A percentile compares a stretch with the other conserved stretches of the same genome.
Evolutionary conservation across 768 basidiomycete species (phyloP).

Genomic region (Solioccasus polychromus): DNA sequence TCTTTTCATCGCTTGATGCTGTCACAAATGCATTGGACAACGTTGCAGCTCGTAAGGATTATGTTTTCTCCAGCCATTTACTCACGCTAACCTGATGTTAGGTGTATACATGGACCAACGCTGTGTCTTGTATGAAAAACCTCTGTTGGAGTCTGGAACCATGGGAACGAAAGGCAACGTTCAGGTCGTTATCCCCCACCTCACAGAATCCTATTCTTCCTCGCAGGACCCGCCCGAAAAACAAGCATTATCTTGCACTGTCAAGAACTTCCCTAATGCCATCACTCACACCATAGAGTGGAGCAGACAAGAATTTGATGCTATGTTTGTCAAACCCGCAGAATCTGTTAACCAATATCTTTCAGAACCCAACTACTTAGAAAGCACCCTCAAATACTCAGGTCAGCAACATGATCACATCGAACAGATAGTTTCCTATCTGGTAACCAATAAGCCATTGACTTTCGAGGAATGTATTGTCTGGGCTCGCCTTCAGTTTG

Average conservation of each 20-base stretch:
- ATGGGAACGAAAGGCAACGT: constrained; percentile 98
- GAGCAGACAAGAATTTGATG: constrained; percentile 91
- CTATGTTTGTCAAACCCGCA: constrained; percentile 88
- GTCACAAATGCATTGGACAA: constrained; percentile 99
- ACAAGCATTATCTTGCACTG: constrained; percentile 92
- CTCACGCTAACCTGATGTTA: constrained; percentile 28
- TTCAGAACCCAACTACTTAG: constrained; percentile 93
- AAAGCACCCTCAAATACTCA: constrained; percentile 85
- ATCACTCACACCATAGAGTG: constrained; percentile 99
- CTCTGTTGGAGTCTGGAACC: constrained; percentile 94
- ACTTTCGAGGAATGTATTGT: constrained; percentile 97
- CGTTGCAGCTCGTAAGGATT: constrained; percentile 82
- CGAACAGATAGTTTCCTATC: constrained; percentile 81
- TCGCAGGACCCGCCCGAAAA: constrained; percentile 99
- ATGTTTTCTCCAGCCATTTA: neutral
- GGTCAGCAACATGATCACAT: constrained; percentile 90
- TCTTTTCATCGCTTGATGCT: constrained; percentile 86
- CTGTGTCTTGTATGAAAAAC: constrained; percentile 95
- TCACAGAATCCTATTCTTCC: constrained; percentile 96
- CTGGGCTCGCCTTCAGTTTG: constrained; percentile 96
- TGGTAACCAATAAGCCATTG: constrained; percentile 90
- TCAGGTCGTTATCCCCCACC: constrained; percentile 89
- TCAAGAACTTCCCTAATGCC: constrained; percentile 98
- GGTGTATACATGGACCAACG: constrained; percentile 98
- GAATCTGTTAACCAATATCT: constrained; percentile 96